These are phyloP conservation scores for Meira miltonrushii DNA, from an alignment of 1,284 basidiomycete genomes.

Conservation along the genomic window DNA sequence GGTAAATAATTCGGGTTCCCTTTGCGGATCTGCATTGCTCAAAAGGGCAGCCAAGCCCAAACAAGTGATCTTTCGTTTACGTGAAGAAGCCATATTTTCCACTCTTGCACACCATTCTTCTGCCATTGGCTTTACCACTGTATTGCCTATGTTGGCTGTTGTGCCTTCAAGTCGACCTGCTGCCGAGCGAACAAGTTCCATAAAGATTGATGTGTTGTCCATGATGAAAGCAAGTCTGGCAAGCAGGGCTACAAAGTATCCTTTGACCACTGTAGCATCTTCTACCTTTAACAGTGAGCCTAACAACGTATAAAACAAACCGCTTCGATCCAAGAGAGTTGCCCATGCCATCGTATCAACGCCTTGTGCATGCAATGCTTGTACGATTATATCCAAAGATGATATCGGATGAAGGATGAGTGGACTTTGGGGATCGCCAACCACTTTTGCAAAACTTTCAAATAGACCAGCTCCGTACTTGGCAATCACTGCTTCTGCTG, in stretches of 20 bases:
- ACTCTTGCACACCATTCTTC: constrained; percentile 22
- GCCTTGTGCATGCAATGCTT: constrained; percentile 21
- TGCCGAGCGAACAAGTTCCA: constrained; percentile 27
- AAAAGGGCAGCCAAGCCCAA: constrained; percentile 33
- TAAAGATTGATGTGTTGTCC: constrained; percentile 21
- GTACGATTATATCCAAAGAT: constrained; percentile 36
- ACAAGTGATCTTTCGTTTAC: constrained; percentile 34
- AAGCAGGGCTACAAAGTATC: constrained; percentile 37
- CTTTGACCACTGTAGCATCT: constrained; percentile 37
- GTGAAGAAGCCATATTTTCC: constrained; percentile 40
- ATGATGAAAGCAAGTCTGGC: constrained; percentile 33
- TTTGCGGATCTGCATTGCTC: constrained; percentile 6
- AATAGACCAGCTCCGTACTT: constrained; percentile 32
- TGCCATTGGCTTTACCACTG: constrained; percentile 7
- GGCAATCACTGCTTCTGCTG: constrained; percentile 25
- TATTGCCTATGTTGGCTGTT: not conserved
- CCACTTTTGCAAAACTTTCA: constrained; percentile 26
- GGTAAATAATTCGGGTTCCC: constrained; percentile 17
- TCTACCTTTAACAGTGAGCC: constrained; percentile 30
- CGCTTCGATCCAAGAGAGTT: constrained; percentile 24
- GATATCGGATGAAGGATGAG: constrained; percentile 38
- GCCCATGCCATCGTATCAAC: constrained; percentile 13
- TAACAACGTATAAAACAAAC: constrained; percentile 32
- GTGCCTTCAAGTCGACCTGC: constrained; percentile 1
- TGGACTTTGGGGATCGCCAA: constrained; percentile 37